Percentiles rank a stretch among this genome's conserved stretches.
Evolutionary conservation across 164 flowering plant genomes (phyloP).

Genomic region (Euptelea pleiosperma): DNA sequence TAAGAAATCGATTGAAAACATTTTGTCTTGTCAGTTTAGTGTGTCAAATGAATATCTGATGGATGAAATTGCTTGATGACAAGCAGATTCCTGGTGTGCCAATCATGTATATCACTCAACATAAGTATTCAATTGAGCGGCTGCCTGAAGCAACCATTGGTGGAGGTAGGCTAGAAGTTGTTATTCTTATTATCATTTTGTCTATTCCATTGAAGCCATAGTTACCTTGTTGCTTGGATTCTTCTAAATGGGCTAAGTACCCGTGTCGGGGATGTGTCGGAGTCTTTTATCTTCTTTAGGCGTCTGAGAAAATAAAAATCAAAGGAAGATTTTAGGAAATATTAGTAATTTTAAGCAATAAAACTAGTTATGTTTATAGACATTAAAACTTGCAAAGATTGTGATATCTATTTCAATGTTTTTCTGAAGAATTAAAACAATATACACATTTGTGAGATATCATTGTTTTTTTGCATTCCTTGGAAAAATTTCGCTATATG

Average conservation of each 20-base stretch:
- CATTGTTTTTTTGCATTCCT: too few relatives aligned
- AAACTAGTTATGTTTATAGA: too few relatives aligned
- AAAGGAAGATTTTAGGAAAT: too few relatives aligned
- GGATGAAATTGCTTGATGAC: slow-evolving; percentile 2
- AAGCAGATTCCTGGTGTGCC: slow-evolving; percentile 95
- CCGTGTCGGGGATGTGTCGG: too few relatives aligned
- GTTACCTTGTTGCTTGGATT: too few relatives aligned
- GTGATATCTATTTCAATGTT: too few relatives aligned
- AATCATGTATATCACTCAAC: slow-evolving; percentile 89
- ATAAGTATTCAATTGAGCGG: slow-evolving; percentile 85
- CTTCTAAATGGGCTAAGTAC: too few relatives aligned
- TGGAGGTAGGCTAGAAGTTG: slow-evolving; percentile 58
- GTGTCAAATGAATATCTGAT: background rate
- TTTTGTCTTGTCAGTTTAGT: background rate
- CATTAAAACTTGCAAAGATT: too few relatives aligned
- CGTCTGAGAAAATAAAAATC: too few relatives aligned
- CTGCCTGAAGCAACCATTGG: slow-evolving; percentile 97
- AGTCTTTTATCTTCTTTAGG: too few relatives aligned
- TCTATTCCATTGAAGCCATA: background rate
- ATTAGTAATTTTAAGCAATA: too few relatives aligned
- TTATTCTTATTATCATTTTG: background rate
- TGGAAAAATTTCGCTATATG: background rate
- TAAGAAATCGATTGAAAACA: background rate
- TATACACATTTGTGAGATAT: background rate
- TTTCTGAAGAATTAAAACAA: too few relatives aligned